A percentile compares a stretch with the other conserved stretches of the same genome.
phyloP scores from a whole-genome alignment of 768 basidiomycete genomes.

The Psilocybe cyanescens region DNA sequence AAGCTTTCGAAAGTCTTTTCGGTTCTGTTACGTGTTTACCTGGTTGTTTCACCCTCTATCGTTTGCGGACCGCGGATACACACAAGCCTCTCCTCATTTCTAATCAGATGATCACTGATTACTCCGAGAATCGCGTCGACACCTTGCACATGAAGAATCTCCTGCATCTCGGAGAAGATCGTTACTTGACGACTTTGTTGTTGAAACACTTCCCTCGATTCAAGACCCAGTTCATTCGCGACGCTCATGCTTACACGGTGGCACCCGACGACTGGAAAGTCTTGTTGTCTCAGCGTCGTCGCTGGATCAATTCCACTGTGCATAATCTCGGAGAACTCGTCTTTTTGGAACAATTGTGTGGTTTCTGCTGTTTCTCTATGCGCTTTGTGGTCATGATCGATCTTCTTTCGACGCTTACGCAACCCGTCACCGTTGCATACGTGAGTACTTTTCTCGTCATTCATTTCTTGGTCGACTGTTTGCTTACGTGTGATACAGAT shows the following conservation, averaged over 20 bases:
- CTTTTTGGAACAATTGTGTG: constrained; percentile 89
- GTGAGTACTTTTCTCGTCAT: constrained; percentile 50
- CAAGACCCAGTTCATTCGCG: constrained; percentile 95
- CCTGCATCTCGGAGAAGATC: constrained; percentile 97
- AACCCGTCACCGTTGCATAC: constrained; percentile 88
- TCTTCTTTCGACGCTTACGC: constrained; percentile 82
- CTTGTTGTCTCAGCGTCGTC: constrained; percentile 92
- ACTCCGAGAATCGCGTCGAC: constrained; percentile 95
- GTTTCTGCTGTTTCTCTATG: constrained; percentile 99
- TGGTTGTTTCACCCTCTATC: constrained; percentile 98
- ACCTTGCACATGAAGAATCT: constrained; percentile 99
- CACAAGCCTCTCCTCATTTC: constrained; percentile 95
- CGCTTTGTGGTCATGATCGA: constrained; percentile 98
- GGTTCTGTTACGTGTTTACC: constrained; percentile 98
- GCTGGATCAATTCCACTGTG: constrained; percentile 99
- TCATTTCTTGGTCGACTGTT: background rate
- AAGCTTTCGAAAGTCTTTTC: constrained; percentile 96
- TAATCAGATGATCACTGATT: constrained; percentile 88
- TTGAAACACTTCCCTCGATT: constrained; percentile 93
- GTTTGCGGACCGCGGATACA: constrained; percentile 91
- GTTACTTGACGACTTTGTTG: constrained; percentile 93
- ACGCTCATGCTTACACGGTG: constrained; percentile 92
- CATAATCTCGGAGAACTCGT: constrained; percentile 95
- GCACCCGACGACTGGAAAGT: constrained; percentile 97
- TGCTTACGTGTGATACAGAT: constrained; percentile 53